These are phyloP conservation scores for Plasmodium malariae DNA, from an alignment of 169 alveolate genomes.

Conservation along the genomic window DNA sequence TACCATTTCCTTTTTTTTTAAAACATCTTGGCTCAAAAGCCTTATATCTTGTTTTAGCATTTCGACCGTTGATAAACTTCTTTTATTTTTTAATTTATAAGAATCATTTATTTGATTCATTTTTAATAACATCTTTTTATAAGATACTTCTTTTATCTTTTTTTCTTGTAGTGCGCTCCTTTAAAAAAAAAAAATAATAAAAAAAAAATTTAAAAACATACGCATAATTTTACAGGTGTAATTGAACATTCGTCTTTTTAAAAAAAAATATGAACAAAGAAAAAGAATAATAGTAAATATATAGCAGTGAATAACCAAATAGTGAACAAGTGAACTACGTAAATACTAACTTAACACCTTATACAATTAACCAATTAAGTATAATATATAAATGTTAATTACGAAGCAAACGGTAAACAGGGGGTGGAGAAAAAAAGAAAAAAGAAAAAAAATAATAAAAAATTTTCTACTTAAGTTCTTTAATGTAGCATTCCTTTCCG, in stretches of 20 bases:
- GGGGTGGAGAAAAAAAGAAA: not conserved
- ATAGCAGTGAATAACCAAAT: no score
- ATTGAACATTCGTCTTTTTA: no score
- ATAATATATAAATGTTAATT: no score
- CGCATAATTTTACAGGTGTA: no score
- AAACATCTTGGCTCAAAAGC: constrained; percentile 47
- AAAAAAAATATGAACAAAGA: not conserved
- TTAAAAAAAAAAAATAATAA: constrained; percentile 10
- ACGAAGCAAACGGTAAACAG: not conserved
- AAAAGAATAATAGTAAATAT: not conserved
- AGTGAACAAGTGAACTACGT: no score
- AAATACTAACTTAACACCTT: no score
- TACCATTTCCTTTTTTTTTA: constrained; percentile 74
- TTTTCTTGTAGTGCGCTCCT: constrained; percentile 68
- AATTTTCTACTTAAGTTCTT: constrained; percentile 51
- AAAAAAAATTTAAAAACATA: not conserved
- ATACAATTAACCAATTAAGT: not conserved
- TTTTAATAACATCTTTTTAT: constrained; percentile 68
- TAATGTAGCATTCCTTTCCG: constrained; percentile 48
- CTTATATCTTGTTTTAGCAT: constrained; percentile 67
- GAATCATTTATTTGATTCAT: constrained; percentile 75
- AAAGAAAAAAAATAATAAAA: no score
- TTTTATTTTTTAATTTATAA: constrained; percentile 71
- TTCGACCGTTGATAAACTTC: constrained; percentile 73
- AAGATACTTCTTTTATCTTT: constrained; percentile 58